Evolutionary conservation across 2,329 filamentous ascomycete species (phyloP).

Genomic region (Tolypocladium tundrense): DNA sequence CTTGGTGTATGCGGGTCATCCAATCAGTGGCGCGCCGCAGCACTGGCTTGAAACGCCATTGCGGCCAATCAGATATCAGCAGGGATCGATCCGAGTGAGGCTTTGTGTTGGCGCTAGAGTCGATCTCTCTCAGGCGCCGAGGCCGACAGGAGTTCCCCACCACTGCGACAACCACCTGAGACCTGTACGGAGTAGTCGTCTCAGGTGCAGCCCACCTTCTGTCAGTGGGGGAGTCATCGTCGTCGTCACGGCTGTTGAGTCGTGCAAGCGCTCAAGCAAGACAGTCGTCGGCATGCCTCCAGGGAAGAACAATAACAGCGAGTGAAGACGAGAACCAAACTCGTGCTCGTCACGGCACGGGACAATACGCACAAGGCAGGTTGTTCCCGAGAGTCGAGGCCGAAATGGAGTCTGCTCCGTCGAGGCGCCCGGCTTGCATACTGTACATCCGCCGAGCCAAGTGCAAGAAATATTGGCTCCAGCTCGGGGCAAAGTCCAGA

Average conservation of each 20-base stretch:
- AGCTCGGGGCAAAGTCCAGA: neutral
- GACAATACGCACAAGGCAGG: neutral
- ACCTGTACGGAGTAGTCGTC: constrained; percentile 13
- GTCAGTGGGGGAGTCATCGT: neutral
- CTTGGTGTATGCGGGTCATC: neutral
- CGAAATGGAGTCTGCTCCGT: neutral
- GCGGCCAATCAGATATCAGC: neutral
- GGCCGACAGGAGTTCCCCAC: constrained; percentile 2
- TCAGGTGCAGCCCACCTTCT: constrained; percentile 17
- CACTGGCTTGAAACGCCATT: neutral
- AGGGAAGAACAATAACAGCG: too few species aligned
- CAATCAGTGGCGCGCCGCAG: neutral
- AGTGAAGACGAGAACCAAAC: neutral
- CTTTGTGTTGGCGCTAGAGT: neutral
- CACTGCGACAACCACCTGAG: constrained; percentile 17
- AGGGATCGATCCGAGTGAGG: neutral
- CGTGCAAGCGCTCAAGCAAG: neutral
- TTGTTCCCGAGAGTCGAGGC: neutral
- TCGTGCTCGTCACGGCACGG: neutral
- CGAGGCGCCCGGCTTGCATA: neutral
- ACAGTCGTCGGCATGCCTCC: neutral
- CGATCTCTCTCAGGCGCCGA: neutral
- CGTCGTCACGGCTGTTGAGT: neutral
- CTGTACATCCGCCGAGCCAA: neutral
- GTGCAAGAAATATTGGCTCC: neutral